Evolutionary conservation across 768 basidiomycete genomes (phyloP).

Genomic region (Collybiopsis confluens): DNA sequence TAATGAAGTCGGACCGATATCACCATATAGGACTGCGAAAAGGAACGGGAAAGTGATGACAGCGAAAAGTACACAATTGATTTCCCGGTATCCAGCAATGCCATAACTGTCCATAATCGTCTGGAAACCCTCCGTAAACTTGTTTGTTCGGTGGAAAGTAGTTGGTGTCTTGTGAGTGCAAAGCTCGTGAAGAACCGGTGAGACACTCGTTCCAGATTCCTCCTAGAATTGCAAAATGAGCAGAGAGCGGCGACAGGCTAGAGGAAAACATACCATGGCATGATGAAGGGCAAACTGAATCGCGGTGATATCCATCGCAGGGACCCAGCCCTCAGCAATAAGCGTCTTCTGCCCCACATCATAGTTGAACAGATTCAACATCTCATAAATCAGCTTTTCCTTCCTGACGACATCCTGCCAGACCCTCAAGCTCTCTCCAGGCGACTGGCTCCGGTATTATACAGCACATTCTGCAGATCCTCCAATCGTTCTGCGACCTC

Average conservation of each 20-base stretch:
- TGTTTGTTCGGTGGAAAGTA: slow-evolving; percentile 91
- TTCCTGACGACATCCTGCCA: slow-evolving; percentile 95
- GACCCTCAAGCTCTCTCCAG: slow-evolving; percentile 79
- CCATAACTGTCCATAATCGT: slow-evolving; percentile 98
- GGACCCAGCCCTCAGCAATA: slow-evolving; percentile 97
- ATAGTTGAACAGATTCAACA: slow-evolving; percentile 92
- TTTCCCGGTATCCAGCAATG: slow-evolving; percentile 90
- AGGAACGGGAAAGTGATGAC: slow-evolving; percentile 94
- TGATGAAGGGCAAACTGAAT: slow-evolving; percentile 86
- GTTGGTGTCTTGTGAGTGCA: slow-evolving; percentile 89
- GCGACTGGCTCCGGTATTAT: slow-evolving; percentile 83
- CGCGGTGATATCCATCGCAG: slow-evolving; percentile 80
- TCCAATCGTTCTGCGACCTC: slow-evolving; percentile 88
- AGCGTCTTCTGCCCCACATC: slow-evolving; percentile 92
- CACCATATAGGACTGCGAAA: slow-evolving; percentile 99
- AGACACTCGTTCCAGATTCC: slow-evolving; percentile 87
- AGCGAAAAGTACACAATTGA: slow-evolving; percentile 93
- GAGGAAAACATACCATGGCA: slow-evolving; percentile 64
- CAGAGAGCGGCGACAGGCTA: not conserved
- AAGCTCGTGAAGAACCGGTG: slow-evolving; percentile 89
- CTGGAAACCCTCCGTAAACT: slow-evolving; percentile 96
- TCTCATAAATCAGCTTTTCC: slow-evolving; percentile 96
- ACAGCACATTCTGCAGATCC: slow-evolving; percentile 84
- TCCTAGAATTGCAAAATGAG: slow-evolving; percentile 46
- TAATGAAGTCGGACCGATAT: no score